Evolutionary conservation across 1,139 yeast species (phyloP).

Genomic region (Candida glucosophila): DNA sequence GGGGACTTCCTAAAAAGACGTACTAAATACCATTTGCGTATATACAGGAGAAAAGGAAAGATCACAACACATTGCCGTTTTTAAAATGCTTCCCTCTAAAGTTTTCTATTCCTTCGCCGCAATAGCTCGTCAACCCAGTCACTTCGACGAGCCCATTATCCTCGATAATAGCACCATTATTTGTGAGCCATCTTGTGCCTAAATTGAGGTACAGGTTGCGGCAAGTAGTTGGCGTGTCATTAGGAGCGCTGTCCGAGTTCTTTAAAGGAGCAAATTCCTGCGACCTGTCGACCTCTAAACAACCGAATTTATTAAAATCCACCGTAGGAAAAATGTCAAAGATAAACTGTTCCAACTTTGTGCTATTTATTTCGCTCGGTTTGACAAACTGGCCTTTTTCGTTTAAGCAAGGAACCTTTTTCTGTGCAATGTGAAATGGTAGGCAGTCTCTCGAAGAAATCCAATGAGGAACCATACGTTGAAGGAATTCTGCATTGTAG

Average conservation of each 20-base stretch:
- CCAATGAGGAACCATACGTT: conserved; percentile 59
- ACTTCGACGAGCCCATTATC: conserved; percentile 65
- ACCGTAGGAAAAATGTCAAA: conserved; percentile 91
- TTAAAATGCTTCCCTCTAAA: conserved; percentile 45
- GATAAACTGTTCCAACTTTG: conserved; percentile 92
- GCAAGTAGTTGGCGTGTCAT: conserved; percentile 84
- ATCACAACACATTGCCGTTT: conserved; percentile 22
- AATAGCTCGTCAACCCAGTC: conserved; percentile 62
- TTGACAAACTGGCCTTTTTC: conserved; percentile 39
- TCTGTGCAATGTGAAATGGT: conserved; percentile 90
- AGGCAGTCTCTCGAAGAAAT: conserved; percentile 52
- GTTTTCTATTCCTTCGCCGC: conserved; percentile 72
- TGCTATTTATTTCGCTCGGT: conserved; percentile 78
- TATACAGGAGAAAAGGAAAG: no score
- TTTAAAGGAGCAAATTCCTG: conserved; percentile 92
- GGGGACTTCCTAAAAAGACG: no score
- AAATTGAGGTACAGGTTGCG: conserved; percentile 55
- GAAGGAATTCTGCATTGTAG: conserved; percentile 70
- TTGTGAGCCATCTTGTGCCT: conserved; percentile 68
- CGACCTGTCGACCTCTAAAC: conserved; percentile 79
- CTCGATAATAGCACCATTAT: conserved; percentile 57
- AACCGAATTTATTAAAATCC: conserved; percentile 69
- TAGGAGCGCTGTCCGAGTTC: conserved; percentile 74
- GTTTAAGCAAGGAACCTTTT: conserved; percentile 69
- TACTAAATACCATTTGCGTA: no score